A percentile compares a stretch with the other conserved stretches of the same genome.
These are phyloP conservation scores for Volvox carteri DNA, from an alignment of 163 green algal genomes.

Conservation along the genomic window DNA sequence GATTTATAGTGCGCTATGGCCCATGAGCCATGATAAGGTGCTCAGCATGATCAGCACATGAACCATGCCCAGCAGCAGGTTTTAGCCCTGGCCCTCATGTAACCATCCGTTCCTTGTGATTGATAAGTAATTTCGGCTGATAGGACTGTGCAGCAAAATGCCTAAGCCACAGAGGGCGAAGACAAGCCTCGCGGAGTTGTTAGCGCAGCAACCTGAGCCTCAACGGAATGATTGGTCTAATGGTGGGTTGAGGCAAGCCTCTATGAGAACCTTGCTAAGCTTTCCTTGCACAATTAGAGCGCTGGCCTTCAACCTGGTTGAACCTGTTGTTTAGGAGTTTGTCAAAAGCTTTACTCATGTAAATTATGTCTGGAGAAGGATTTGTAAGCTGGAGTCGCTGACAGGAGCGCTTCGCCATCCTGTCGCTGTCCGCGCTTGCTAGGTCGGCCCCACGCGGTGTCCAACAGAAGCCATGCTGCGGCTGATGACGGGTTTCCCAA, in stretches of 20 bases:
- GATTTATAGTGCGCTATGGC: no score
- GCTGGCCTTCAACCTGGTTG: no score
- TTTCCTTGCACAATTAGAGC: no score
- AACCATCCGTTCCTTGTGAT: background rate
- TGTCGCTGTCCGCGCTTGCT: background rate
- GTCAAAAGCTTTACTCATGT: no score
- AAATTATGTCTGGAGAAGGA: no score
- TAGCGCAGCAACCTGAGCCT: background rate
- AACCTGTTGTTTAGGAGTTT: no score
- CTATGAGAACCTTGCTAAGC: no score
- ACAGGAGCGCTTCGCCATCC: no score
- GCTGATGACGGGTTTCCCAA: conserved; percentile 21
- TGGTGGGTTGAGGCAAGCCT: conserved; percentile 9
- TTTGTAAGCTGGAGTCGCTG: no score
- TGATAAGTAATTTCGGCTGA: background rate
- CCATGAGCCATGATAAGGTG: no score
- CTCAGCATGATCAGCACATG: conserved; percentile 10
- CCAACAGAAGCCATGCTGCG: background rate
- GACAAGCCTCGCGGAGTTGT: background rate
- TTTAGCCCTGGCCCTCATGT: background rate
- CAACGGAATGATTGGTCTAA: conserved; percentile 28
- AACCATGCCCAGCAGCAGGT: background rate
- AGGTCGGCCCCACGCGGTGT: background rate
- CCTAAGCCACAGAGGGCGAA: conserved; percentile 14
- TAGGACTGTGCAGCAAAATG: conserved; percentile 1